Evolutionary conservation across 306 rosid species (phyloP).

Genomic region (Acmispon strigosus): DNA sequence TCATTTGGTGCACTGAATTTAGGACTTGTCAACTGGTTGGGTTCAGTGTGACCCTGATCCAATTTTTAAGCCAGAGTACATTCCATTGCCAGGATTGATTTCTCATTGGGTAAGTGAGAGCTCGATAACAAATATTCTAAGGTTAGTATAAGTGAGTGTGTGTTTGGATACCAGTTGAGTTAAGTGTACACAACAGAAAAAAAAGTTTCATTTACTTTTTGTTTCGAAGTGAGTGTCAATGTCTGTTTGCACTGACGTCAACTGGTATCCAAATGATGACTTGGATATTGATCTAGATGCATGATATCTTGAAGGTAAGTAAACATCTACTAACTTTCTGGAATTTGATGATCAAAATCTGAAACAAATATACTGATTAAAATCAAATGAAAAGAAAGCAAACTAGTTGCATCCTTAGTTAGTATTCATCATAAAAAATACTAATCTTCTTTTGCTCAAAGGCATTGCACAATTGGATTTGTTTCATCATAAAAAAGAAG

Average conservation of each 20-base stretch:
- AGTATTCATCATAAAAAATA: no score
- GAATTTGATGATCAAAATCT: not conserved
- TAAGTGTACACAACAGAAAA: no score
- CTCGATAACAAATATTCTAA: not conserved
- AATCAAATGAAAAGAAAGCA: not conserved
- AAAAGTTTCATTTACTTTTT: no score
- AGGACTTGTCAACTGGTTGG: conserved; percentile 95
- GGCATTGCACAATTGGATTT: no score
- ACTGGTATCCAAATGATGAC: not conserved
- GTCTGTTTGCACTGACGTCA: no score
- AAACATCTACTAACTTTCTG: not conserved
- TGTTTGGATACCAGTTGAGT: no score
- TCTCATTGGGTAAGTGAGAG: conserved; percentile 55
- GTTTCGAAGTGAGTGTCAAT: no score
- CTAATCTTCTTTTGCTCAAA: no score
- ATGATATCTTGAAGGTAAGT: not conserved
- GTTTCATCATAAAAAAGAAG: no score
- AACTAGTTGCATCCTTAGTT: not conserved
- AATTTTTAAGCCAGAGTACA: conserved; percentile 71
- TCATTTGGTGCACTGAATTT: conserved; percentile 31
- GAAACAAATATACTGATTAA: not conserved
- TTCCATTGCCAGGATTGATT: conserved; percentile 55
- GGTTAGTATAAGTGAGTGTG: no score
- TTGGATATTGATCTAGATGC: not conserved
- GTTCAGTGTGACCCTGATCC: conserved; percentile 89